phyloP scores from a whole-genome alignment of 805 yeast species.

The Candida sithepensis region DNA sequence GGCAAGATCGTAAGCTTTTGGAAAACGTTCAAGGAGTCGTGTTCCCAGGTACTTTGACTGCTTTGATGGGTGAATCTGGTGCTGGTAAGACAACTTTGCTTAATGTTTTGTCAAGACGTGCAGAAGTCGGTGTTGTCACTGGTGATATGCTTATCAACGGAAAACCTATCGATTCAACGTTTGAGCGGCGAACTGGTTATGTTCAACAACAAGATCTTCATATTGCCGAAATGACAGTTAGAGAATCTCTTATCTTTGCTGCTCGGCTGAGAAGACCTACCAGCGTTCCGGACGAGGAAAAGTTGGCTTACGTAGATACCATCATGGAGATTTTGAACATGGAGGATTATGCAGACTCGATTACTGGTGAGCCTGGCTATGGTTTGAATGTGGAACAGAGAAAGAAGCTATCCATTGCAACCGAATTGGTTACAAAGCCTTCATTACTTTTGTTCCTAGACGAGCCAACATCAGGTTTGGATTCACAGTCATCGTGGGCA shows the following conservation, averaged over 20 bases:
- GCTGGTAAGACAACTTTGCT: constrained; percentile 60
- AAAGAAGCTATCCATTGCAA: constrained; percentile 50
- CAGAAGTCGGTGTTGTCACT: constrained; percentile 47
- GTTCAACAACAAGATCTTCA: constrained; percentile 56
- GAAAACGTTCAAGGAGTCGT: constrained; percentile 40
- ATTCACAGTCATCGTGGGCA: constrained; percentile 57
- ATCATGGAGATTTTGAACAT: constrained; percentile 37
- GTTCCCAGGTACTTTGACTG: constrained; percentile 53
- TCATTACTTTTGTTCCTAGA: constrained; percentile 48
- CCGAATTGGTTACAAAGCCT: constrained; percentile 52
- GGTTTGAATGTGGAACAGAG: constrained; percentile 53
- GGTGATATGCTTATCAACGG: constrained; percentile 57
- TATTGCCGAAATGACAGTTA: constrained; percentile 44
- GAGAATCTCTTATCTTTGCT: constrained; percentile 45
- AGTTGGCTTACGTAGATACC: constrained; percentile 39
- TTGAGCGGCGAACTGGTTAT: constrained; percentile 50
- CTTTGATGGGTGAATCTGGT: constrained; percentile 61
- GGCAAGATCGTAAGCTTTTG: constrained; percentile 36
- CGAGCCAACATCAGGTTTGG: constrained; percentile 59
- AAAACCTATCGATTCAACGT: constrained; percentile 41
- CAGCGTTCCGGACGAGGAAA: constrained; percentile 36
- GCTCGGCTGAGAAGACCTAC: constrained; percentile 44
- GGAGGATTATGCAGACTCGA: constrained; percentile 47
- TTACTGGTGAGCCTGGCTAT: constrained; percentile 41
- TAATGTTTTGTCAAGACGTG: constrained; percentile 48